phyloP scores from a whole-genome alignment of 345 rosid genomes.

The Excoecaria cochinchinensis region DNA sequence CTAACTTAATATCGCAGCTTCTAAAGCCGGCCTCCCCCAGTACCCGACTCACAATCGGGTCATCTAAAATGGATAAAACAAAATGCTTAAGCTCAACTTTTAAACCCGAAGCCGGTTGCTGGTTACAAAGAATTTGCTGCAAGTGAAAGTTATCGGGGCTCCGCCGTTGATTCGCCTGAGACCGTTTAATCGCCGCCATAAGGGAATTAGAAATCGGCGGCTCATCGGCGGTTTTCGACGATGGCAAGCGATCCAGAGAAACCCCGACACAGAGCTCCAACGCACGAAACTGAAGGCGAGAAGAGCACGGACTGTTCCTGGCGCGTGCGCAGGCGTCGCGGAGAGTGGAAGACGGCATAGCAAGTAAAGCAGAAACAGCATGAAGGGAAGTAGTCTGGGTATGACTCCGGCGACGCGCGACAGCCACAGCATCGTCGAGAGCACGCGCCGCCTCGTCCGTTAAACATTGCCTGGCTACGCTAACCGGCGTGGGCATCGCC shows the following conservation, averaged over 20 bases:
- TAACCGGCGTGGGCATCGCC: slow-evolving; percentile 72
- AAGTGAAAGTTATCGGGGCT: slow-evolving; percentile 77
- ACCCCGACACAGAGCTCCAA: slow-evolving; percentile 65
- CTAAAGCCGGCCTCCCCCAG: slow-evolving; percentile 68
- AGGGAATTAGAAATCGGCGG: slow-evolving; percentile 82
- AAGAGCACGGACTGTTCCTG: slow-evolving; percentile 35
- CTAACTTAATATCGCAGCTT: slow-evolving; percentile 59
- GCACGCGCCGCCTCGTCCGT: slow-evolving; percentile 68
- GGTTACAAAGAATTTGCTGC: slow-evolving; percentile 35
- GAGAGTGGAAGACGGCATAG: slow-evolving; percentile 52
- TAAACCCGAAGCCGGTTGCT: slow-evolving; percentile 42
- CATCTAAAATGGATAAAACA: slow-evolving; percentile 61
- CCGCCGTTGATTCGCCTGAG: slow-evolving; percentile 88
- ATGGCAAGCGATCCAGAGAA: slow-evolving; percentile 55
- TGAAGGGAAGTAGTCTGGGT: slow-evolving; percentile 72
- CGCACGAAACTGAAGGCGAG: slow-evolving; percentile 60
- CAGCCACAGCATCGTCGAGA: slow-evolving; percentile 59
- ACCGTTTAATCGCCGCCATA: slow-evolving; percentile 95
- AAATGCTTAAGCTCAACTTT: slow-evolving; percentile 65
- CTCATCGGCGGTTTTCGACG: slow-evolving; percentile 39
- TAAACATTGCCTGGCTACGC: slow-evolving; percentile 56
- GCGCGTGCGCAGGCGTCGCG: slow-evolving; percentile 65
- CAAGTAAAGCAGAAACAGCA: slow-evolving; percentile 55
- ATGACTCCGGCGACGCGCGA: slow-evolving; percentile 67
- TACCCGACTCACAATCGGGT: slow-evolving; percentile 68